Evolutionary conservation across 305 asterid genomes (phyloP), one percentile per base, ranked within the genome.

Genomic region (Fraxinus baroniana): DNA sequence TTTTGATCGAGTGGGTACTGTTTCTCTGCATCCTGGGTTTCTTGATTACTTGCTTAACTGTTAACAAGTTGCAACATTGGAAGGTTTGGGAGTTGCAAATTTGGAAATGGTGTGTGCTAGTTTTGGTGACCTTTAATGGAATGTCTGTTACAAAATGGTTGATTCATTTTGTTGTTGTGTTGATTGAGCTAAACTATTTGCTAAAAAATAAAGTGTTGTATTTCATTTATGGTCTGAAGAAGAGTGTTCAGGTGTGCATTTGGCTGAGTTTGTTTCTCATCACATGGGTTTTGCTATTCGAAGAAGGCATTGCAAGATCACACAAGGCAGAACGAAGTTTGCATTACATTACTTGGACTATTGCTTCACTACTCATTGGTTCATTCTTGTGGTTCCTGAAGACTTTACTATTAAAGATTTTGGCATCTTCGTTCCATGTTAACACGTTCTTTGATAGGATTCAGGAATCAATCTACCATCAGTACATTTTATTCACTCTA

Each of bases 371-470:
- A 81, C 91, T 93, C 28, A 76, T 90, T 30, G 95, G 93, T 8
- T 78, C 97, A 0, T 32, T 82, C 85, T 17, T 91, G 84, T 93
- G 97, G 97, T 85, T 93, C 74, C 52, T 89, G 12, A 93, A 93
- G 87, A 91, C 91, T 35, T 81, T 93, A 72, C 62, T 88, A 41
- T 83, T 93, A 6, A 91, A 93, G 89, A 86, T 93, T 64, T 75
- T 90, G 82, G 97, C 97, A 57, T 87, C 97, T 39, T 82, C 92
- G 0, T 92, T 90, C 86, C 95, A 92, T 71, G 95, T 90, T 6
- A 88, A 84, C 57, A 86, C 93, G 3, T 93, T 86, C 89, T 93
- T 91, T 73, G 97, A 93, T 79, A 89, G 92, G 88, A 93, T 91
- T 85, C 97, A 93, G 78, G 97, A 90, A 28, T 87, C 95, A 0